Percentiles rank a stretch among this genome's conserved stretches.
Evolutionary conservation across 1,284 basidiomycete genomes (phyloP).

Genomic region (Cryptococcus neoformans): DNA sequence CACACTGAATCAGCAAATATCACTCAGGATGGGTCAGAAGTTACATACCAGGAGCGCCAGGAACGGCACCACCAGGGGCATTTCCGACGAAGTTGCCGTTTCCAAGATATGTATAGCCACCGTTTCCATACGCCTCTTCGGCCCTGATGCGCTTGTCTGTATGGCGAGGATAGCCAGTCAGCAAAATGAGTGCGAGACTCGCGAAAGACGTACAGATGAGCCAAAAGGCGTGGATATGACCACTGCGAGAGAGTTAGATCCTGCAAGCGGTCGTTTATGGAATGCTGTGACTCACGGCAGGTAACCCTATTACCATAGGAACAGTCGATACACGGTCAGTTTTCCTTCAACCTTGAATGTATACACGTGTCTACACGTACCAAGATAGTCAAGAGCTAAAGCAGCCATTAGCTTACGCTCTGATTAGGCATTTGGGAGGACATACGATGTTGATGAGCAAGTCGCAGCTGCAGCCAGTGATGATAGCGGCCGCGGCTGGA

Average conservation of each 20-base stretch:
- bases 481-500: slow-evolving; percentile 60
- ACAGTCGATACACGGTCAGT: not conserved
- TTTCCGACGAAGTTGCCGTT: slow-evolving; percentile 45
- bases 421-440: not conserved
- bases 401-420: not conserved
- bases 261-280: not conserved
- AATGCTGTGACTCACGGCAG: slow-evolving; percentile 17
- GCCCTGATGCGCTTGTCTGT: slow-evolving; percentile 70
- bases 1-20: not conserved
- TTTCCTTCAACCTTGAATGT: too few relatives aligned
- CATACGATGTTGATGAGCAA: slow-evolving; percentile 67
- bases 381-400: slow-evolving; percentile 18
- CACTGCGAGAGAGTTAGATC: slow-evolving; percentile 25
- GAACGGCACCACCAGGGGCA: slow-evolving; percentile 4
- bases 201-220: slow-evolving; percentile 26
- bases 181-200: not conserved
- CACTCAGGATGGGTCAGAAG: not conserved
- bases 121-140: slow-evolving; percentile 67
- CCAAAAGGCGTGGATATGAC: slow-evolving; percentile 56
- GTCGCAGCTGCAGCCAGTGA: slow-evolving; percentile 75
- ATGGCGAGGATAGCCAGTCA: slow-evolving; percentile 46
- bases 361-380: slow-evolving; percentile 7
- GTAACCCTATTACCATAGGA: slow-evolving; percentile 14
- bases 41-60: slow-evolving; percentile 4
- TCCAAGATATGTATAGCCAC: slow-evolving; percentile 56